A percentile compares a stretch with the other conserved stretches of the same genome.
These are phyloP conservation scores for Suillus cothurnatus DNA, from an alignment of 768 basidiomycete genomes.

Conservation along the genomic window DNA sequence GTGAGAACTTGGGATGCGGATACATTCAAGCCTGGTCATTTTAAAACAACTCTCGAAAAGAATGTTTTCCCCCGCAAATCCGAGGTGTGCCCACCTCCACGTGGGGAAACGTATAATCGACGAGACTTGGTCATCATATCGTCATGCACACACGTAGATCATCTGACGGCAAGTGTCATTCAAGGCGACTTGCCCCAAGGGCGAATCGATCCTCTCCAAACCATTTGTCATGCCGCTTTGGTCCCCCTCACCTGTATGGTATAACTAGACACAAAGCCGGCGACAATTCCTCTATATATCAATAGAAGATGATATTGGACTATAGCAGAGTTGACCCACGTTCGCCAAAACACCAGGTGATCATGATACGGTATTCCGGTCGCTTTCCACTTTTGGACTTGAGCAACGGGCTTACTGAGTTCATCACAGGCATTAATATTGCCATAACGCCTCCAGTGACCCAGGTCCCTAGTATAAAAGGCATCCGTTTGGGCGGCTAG, in stretches of 20 bases:
- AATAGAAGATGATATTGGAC: neutral
- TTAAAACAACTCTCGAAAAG: neutral
- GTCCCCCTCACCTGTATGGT: neutral
- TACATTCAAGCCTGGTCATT: neutral
- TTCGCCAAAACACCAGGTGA: neutral
- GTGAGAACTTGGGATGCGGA: neutral
- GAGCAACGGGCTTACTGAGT: conserved; percentile 1
- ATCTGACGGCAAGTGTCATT: neutral
- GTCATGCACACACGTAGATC: neutral
- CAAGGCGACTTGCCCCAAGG: neutral
- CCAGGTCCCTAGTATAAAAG: conserved; percentile 5
- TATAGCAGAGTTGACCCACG: neutral
- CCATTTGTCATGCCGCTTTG: neutral
- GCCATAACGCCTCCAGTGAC: neutral
- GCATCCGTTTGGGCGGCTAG: neutral
- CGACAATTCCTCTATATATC: neutral
- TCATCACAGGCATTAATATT: neutral
- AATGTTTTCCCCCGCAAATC: neutral
- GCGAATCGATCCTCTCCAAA: neutral
- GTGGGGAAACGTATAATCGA: neutral
- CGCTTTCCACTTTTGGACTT: neutral
- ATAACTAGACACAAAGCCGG: neutral
- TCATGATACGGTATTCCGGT: conserved; percentile 1
- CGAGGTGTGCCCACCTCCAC: neutral
- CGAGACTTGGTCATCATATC: neutral